phyloP scores from a whole-genome alignment of 495 filamentous ascomycete species.

The Talaromyces borbonicus region DNA sequence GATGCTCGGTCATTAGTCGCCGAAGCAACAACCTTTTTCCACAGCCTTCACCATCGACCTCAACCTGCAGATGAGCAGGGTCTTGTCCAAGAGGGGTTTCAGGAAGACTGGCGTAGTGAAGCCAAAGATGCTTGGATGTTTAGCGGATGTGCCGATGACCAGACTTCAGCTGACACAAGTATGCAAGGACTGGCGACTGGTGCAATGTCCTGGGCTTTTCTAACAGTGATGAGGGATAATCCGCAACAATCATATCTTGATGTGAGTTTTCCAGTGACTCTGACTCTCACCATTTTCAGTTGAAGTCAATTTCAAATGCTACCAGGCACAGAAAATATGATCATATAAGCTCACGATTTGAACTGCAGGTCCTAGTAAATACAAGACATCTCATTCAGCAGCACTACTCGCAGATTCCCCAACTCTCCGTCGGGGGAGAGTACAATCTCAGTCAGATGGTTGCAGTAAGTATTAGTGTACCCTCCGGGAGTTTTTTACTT shows the following conservation, averaged over 20 bases:
- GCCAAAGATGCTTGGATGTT: slow-evolving; percentile 52
- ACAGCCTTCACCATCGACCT: slow-evolving; percentile 34
- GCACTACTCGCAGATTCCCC: slow-evolving; percentile 45
- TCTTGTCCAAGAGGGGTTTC: slow-evolving; percentile 40
- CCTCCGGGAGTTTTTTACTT: too few species aligned
- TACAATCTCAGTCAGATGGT: slow-evolving; percentile 36
- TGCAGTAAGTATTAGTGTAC: slow-evolving; percentile 4
- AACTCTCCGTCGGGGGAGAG: slow-evolving; percentile 36
- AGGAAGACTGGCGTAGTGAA: slow-evolving; percentile 40
- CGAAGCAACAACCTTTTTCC: slow-evolving; percentile 45
- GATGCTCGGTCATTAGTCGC: slow-evolving; percentile 45
- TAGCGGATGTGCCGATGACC: slow-evolving; percentile 48
- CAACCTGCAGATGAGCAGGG: slow-evolving; percentile 36
- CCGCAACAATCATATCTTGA: slow-evolving; percentile 43
- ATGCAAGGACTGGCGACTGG: slow-evolving; percentile 39
- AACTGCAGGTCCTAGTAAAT: slow-evolving; percentile 37
- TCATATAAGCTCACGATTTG: not conserved
- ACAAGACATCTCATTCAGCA: slow-evolving; percentile 34
- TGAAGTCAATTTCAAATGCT: not conserved
- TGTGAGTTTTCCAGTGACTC: slow-evolving; percentile 13
- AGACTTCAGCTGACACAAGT: slow-evolving; percentile 49
- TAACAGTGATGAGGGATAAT: slow-evolving; percentile 39
- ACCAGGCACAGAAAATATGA: not conserved
- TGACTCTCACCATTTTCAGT: slow-evolving; percentile 5
- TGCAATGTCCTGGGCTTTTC: slow-evolving; percentile 52